These are phyloP conservation scores for Fusarium vanettenii DNA, from an alignment of 2,329 filamentous ascomycete genomes.

Conservation along the genomic window DNA sequence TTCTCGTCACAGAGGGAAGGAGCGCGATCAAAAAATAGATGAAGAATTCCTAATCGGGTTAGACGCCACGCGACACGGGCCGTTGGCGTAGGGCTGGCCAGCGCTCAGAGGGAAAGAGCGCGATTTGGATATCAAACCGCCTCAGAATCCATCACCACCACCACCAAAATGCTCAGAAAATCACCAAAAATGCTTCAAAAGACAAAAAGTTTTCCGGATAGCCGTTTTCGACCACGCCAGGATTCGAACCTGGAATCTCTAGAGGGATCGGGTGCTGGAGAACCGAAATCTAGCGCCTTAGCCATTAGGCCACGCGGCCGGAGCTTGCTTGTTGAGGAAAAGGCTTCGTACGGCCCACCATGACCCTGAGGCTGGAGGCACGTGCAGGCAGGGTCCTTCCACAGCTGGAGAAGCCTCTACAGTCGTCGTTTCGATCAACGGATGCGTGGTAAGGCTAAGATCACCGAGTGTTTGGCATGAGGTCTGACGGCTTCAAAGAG, in stretches of 20 bases:
- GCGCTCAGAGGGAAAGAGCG: neutral
- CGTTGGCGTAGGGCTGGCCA: neutral
- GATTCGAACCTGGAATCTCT: slow-evolving; percentile 53
- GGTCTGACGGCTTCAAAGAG: neutral
- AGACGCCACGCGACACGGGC: neutral
- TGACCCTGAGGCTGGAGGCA: neutral
- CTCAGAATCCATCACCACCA: neutral
- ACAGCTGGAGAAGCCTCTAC: neutral
- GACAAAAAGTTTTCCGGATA: neutral
- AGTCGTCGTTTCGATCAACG: neutral
- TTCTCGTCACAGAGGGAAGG: neutral
- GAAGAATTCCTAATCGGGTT: neutral
- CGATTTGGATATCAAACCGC: neutral
- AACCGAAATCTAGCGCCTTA: slow-evolving; percentile 53
- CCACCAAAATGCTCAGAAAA: neutral
- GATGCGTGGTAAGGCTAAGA: neutral
- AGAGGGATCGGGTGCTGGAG: slow-evolving; percentile 37
- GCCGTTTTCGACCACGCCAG: slow-evolving; percentile 46
- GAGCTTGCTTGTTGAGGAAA: slow-evolving; percentile 3
- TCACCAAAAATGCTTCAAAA: neutral
- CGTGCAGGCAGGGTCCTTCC: neutral
- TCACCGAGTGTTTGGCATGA: neutral
- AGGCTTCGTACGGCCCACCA: neutral
- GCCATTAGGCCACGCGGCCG: slow-evolving; percentile 52
- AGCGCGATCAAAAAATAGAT: neutral